phyloP scores from a whole-genome alignment of 1,284 basidiomycete genomes.

The Ceratorhiza oryzae-sativae region DNA sequence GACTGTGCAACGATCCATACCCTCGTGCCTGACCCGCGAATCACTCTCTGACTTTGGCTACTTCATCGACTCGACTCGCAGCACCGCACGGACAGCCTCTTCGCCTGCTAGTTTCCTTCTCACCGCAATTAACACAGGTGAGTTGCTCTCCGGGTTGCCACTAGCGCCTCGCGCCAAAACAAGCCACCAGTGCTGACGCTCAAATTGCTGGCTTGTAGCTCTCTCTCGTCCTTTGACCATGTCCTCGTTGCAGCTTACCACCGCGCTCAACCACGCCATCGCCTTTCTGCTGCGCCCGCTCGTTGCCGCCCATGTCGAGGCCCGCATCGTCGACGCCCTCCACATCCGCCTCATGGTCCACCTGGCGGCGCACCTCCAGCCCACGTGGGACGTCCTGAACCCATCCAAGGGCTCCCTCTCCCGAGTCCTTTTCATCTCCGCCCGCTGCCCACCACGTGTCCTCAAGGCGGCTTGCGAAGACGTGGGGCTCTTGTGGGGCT shows the following conservation, averaged over 20 bases:
- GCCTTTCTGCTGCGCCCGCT: slow-evolving; percentile 41
- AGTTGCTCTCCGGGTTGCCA: slow-evolving; percentile 11
- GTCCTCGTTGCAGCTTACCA: slow-evolving; percentile 38
- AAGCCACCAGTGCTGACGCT: slow-evolving; percentile 36
- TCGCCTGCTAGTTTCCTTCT: neutral
- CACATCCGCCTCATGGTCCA: slow-evolving; percentile 44
- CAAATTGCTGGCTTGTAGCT: slow-evolving; percentile 3
- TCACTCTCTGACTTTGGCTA: slow-evolving; percentile 19
- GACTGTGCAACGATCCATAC: slow-evolving; percentile 7
- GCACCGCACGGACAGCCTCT: slow-evolving; percentile 16
- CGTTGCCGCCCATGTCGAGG: slow-evolving; percentile 37
- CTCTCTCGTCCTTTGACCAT: slow-evolving; percentile 22
- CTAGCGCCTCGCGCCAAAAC: slow-evolving; percentile 36
- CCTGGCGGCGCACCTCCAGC: slow-evolving; percentile 41
- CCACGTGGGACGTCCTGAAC: slow-evolving; percentile 36
- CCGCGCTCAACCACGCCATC: slow-evolving; percentile 42
- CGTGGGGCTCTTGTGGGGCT: slow-evolving; percentile 36
- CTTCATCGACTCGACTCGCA: slow-evolving; percentile 17
- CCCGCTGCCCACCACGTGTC: slow-evolving; percentile 37
- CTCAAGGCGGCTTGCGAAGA: slow-evolving; percentile 38
- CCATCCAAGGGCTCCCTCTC: slow-evolving; percentile 27
- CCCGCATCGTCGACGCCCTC: slow-evolving; percentile 41
- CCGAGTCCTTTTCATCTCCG: slow-evolving; percentile 33
- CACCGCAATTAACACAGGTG: slow-evolving; percentile 14
- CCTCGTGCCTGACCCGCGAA: slow-evolving; percentile 2